phyloP scores from a whole-genome alignment of 2,329 filamentous ascomycete genomes.

The Pseudogymnoascus sp. region DNA sequence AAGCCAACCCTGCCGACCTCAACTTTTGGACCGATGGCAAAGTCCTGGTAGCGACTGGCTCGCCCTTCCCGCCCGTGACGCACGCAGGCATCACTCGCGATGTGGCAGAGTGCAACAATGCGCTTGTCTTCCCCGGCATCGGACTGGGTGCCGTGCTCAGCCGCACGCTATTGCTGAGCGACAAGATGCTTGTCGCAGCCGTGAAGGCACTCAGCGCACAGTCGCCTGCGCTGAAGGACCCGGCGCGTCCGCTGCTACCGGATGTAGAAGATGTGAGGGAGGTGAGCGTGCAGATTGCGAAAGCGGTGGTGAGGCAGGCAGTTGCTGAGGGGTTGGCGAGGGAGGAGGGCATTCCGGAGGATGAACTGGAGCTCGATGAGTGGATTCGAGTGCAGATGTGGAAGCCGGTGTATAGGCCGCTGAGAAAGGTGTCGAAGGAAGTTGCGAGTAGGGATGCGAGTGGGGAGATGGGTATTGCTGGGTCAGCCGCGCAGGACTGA shows the following conservation, averaged over 20 bases:
- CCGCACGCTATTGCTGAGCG: constrained; percentile 57
- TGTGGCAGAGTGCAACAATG: constrained; percentile 81
- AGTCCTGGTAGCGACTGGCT: constrained; percentile 74
- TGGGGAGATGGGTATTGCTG: constrained; percentile 45
- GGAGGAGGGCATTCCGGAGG: constrained; percentile 54
- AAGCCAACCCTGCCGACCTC: constrained; percentile 70
- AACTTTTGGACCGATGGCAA: constrained; percentile 70
- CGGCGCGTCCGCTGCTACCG: constrained; percentile 60
- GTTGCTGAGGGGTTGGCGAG: constrained; percentile 61
- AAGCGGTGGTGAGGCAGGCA: constrained; percentile 64
- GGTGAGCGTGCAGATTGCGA: constrained; percentile 71
- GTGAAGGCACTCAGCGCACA: constrained; percentile 63
- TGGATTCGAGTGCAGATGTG: constrained; percentile 80
- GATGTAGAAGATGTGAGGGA: constrained; percentile 66
- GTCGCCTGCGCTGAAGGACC: constrained; percentile 61
- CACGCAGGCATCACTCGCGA: constrained; percentile 43
- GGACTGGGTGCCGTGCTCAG: constrained; percentile 70
- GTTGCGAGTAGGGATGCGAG: constrained; percentile 50
- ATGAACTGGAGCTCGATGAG: constrained; percentile 28
- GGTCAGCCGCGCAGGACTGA: background rate
- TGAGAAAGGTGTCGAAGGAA: constrained; percentile 47
- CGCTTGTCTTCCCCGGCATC: constrained; percentile 76
- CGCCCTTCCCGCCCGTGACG: constrained; percentile 68
- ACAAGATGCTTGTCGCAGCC: constrained; percentile 75
- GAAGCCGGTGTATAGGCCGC: constrained; percentile 59